Conservation (phyloP, 2,329 filamentous ascomycete genomes). For the Pseudogymnoascus verrucosus region DNA sequence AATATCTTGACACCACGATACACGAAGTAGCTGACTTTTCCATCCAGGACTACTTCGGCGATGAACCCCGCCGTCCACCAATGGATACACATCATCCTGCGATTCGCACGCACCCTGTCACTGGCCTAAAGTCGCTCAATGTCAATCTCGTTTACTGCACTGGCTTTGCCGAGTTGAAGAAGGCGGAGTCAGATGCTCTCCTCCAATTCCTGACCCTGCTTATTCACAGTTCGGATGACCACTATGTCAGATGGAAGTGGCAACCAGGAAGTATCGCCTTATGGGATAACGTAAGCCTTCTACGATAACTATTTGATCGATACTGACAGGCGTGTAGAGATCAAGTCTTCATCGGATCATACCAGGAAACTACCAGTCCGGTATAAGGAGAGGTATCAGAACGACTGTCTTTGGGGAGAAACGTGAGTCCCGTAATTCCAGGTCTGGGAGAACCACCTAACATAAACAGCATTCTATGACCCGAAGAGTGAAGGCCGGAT, state of each 20-base stretch:
- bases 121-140: constrained; percentile 21
- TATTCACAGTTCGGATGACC: constrained; percentile 22
- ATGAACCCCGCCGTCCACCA: constrained; percentile 21
- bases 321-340: constrained; percentile 16
- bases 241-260: constrained; percentile 25
- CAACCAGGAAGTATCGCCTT: constrained; percentile 20
- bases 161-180: constrained; percentile 23
- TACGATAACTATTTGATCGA: neutral
- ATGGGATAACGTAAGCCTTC: constrained; percentile 21
- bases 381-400: constrained; percentile 17
- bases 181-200: constrained; percentile 19
- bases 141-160: constrained; percentile 19
- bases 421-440: constrained; percentile 15
- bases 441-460: neutral
- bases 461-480: constrained; percentile 18
- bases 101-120: constrained; percentile 26
- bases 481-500: constrained; percentile 19
- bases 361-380: constrained; percentile 18
- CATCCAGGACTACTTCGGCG: constrained; percentile 17
- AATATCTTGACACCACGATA: neutral
- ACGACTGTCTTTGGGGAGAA: constrained; percentile 24
- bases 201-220: constrained; percentile 20
- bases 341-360: constrained; percentile 20
- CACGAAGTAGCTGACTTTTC: constrained; percentile 12
- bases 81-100: constrained; percentile 25